These are phyloP conservation scores for Dothideomycetes sp. DNA, from an alignment of 2,329 filamentous ascomycete species.

Conservation along the genomic window DNA sequence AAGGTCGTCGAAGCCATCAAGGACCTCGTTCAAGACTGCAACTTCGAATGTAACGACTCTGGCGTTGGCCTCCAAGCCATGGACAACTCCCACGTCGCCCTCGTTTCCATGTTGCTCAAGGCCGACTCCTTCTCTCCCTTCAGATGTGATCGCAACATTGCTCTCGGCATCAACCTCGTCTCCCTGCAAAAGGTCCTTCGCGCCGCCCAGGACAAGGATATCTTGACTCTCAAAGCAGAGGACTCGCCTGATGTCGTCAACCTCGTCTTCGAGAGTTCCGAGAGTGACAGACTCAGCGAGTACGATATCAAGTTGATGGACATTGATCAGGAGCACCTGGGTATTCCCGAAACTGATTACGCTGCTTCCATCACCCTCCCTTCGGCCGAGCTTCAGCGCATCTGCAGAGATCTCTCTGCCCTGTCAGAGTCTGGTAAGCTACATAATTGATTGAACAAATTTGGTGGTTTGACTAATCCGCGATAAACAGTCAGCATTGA, in stretches of 20 bases:
- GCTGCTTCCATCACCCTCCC: conserved; percentile 86
- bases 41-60: conserved; percentile 99
- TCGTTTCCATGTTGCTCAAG: conserved; percentile 98
- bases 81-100: conserved; percentile 99
- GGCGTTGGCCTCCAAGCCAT: conserved; percentile 97
- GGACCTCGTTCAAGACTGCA: conserved; percentile 98
- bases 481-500: conserved; percentile 70
- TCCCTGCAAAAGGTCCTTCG: conserved; percentile 96
- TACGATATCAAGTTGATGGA: conserved; percentile 99
- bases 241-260: conserved; percentile 94
- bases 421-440: conserved; percentile 88
- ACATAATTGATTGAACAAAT: background rate
- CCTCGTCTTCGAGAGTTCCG: conserved; percentile 84
- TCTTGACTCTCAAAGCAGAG: conserved; percentile 93
- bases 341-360: conserved; percentile 98
- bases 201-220: conserved; percentile 86
- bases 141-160: conserved; percentile 98
- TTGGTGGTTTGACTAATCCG: conserved; percentile 22
- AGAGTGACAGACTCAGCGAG: conserved; percentile 87
- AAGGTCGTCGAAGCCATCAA: conserved; percentile 99
- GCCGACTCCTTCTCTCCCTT: conserved; percentile 89
- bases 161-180: conserved; percentile 90
- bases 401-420: conserved; percentile 82
- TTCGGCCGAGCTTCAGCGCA: conserved; percentile 80
- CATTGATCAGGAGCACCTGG: conserved; percentile 98